phyloP scores from a whole-genome alignment of 495 filamentous ascomycete genomes.

The Annulohypoxylon stygium region DNA sequence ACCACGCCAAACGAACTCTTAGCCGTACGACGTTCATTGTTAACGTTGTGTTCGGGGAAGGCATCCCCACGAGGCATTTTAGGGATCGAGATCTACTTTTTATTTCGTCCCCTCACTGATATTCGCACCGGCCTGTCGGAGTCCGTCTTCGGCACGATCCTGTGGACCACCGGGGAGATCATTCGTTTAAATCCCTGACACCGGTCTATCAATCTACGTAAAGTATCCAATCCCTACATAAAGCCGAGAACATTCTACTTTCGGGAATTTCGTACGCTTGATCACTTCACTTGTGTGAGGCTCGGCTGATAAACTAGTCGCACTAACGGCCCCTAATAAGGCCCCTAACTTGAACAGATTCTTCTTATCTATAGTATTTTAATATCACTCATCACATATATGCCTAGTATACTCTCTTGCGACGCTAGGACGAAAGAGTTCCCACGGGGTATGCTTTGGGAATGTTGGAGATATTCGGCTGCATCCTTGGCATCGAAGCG shows the following conservation, averaged over 20 bases:
- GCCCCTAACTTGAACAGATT: too few relatives aligned
- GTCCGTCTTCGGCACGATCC: conserved; percentile 24
- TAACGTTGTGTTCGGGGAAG: conserved; percentile 26
- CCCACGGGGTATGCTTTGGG: conserved; percentile 62
- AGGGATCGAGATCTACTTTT: conserved; percentile 46
- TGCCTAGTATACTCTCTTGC: background rate
- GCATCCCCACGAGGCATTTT: conserved; percentile 36
- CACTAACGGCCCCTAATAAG: conserved; percentile 12
- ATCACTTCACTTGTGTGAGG: conserved; percentile 1
- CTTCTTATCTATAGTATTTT: conserved; percentile 4
- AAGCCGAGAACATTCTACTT: conserved; percentile 29
- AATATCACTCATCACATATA: conserved; percentile 10
- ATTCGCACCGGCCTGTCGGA: conserved; percentile 22
- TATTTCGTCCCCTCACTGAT: conserved; percentile 5
- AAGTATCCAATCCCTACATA: conserved; percentile 6
- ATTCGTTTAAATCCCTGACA: conserved; percentile 41
- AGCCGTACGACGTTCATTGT: conserved; percentile 15
- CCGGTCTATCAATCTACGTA: conserved; percentile 19
- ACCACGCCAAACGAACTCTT: conserved; percentile 23
- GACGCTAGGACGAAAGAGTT: conserved; percentile 31
- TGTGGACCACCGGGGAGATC: conserved; percentile 23
- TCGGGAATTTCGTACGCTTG: background rate
- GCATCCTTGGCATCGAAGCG: conserved; percentile 58
- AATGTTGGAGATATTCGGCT: conserved; percentile 56
- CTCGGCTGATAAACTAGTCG: conserved; percentile 28